phyloP scores from a whole-genome alignment of 2,329 filamentous ascomycete genomes.

The Fusarium gaditjirri region DNA sequence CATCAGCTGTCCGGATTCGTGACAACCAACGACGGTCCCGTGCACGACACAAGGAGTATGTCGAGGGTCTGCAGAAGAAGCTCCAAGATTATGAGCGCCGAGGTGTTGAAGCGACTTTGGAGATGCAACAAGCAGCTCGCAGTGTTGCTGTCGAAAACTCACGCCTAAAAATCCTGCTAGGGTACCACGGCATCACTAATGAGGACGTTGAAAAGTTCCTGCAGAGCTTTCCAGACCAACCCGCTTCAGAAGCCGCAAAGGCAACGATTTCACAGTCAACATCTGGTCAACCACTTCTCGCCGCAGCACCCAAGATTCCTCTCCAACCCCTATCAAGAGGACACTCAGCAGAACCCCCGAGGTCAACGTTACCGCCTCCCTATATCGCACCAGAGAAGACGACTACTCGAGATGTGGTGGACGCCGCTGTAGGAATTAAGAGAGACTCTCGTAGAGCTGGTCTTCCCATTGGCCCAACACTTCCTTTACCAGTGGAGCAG shows the following conservation, averaged over 20 bases:
- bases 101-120: slow-evolving; percentile 60
- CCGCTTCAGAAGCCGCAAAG: slow-evolving; percentile 45
- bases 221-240: slow-evolving; percentile 49
- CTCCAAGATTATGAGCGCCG: slow-evolving; percentile 60
- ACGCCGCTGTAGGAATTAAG: slow-evolving; percentile 44
- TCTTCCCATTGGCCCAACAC: slow-evolving; percentile 2
- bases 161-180: slow-evolving; percentile 56
- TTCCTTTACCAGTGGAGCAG: slow-evolving; percentile 31
- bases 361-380: slow-evolving; percentile 23
- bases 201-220: slow-evolving; percentile 55
- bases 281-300: slow-evolving; percentile 10
- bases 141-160: slow-evolving; percentile 61
- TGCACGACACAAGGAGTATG: slow-evolving; percentile 61
- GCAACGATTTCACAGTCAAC: slow-evolving; percentile 37
- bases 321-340: slow-evolving; percentile 38
- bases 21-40: slow-evolving; percentile 66
- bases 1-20: slow-evolving; percentile 55
- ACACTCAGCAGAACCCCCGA: slow-evolving; percentile 28
- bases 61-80: slow-evolving; percentile 59
- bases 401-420: slow-evolving; percentile 42
- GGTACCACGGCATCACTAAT: slow-evolving; percentile 51
- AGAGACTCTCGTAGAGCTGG: slow-evolving; percentile 33
- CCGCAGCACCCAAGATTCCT: slow-evolving; percentile 30
- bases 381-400: slow-evolving; percentile 29
- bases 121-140: slow-evolving; percentile 65